Evolutionary conservation across 2,329 filamentous ascomycete species (phyloP).

Genomic region (Colletotrichum orbiculare): DNA sequence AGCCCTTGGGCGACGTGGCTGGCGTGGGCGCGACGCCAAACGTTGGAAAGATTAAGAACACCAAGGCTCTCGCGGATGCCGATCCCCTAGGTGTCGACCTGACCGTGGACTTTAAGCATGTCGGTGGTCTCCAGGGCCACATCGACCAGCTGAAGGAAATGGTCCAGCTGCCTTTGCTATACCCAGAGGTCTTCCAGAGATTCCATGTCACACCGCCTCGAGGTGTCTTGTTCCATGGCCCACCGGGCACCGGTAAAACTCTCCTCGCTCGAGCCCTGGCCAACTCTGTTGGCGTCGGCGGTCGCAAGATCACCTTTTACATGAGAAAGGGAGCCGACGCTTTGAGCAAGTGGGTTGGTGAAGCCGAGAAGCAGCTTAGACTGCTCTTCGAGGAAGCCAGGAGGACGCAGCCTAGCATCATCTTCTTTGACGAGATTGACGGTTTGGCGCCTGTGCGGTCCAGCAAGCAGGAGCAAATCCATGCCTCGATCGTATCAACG

Average conservation of each 20-base stretch:
- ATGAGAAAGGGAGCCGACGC: conserved; percentile 99
- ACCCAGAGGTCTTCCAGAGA: conserved; percentile 91
- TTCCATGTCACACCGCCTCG: conserved; percentile 95
- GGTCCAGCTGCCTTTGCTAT: conserved; percentile 93
- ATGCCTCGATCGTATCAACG: conserved; percentile 96
- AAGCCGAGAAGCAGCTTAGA: conserved; percentile 94
- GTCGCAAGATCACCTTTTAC: conserved; percentile 97
- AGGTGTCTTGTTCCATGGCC: conserved; percentile 95
- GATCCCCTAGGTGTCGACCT: conserved; percentile 94
- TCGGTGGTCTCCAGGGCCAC: conserved; percentile 91
- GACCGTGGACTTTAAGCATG: conserved; percentile 92
- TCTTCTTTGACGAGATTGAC: conserved; percentile 99
- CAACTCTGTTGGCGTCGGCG: conserved; percentile 88
- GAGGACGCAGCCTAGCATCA: conserved; percentile 97
- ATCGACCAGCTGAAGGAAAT: conserved; percentile 99
- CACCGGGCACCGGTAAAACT: conserved; percentile 97
- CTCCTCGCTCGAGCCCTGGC: conserved; percentile 93
- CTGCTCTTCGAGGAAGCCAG: conserved; percentile 95
- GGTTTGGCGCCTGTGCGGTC: conserved; percentile 94
- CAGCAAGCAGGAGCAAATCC: conserved; percentile 98
- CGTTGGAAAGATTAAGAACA: conserved; percentile 93
- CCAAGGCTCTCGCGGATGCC: conserved; percentile 90
- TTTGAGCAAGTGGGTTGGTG: conserved; percentile 98
- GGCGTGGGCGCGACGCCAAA: conserved; percentile 72
- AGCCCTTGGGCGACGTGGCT: conserved; percentile 43